These are phyloP conservation scores for Drechmeria coniospora DNA, from an alignment of 2,329 filamentous ascomycete genomes.

Conservation along the genomic window DNA sequence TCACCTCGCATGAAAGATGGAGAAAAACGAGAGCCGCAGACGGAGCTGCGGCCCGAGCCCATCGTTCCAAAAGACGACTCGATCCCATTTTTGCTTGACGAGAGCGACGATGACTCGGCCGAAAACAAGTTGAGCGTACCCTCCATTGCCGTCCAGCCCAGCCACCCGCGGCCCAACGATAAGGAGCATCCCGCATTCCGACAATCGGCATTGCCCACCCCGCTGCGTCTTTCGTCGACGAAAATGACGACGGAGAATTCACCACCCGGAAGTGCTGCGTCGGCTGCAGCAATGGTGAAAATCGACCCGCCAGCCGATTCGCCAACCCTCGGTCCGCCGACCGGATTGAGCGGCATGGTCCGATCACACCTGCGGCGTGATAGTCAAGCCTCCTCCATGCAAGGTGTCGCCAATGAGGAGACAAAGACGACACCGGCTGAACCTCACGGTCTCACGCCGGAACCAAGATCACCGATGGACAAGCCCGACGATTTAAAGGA, in stretches of 20 bases:
- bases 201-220: conserved; percentile 26
- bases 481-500: background rate
- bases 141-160: conserved; percentile 18
- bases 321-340: conserved; percentile 57
- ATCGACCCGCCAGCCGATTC: conserved; percentile 41
- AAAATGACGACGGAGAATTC: too few relatives aligned
- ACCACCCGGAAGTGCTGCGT: too few relatives aligned
- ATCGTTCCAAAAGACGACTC: conserved; percentile 17
- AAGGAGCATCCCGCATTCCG: conserved; percentile 40
- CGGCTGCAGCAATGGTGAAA: too few relatives aligned
- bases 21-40: too few relatives aligned
- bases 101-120: conserved; percentile 23
- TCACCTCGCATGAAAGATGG: too few relatives aligned
- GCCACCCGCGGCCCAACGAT: conserved; percentile 33
- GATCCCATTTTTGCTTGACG: conserved; percentile 26
- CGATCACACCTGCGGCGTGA: conserved; percentile 69
- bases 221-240: conserved; percentile 20
- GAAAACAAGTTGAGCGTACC: conserved; percentile 4
- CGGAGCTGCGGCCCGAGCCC: too few relatives aligned
- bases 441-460: background rate
- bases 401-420: conserved; percentile 31
- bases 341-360: conserved; percentile 65
- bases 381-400: conserved; percentile 71
- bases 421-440: conserved; percentile 4
- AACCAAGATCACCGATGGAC: background rate